Percentiles rank a stretch among this genome's conserved stretches.
These are phyloP conservation scores for Yamadazyma pseudoaaseri DNA, from an alignment of 1,139 yeast genomes.

Conservation along the genomic window DNA sequence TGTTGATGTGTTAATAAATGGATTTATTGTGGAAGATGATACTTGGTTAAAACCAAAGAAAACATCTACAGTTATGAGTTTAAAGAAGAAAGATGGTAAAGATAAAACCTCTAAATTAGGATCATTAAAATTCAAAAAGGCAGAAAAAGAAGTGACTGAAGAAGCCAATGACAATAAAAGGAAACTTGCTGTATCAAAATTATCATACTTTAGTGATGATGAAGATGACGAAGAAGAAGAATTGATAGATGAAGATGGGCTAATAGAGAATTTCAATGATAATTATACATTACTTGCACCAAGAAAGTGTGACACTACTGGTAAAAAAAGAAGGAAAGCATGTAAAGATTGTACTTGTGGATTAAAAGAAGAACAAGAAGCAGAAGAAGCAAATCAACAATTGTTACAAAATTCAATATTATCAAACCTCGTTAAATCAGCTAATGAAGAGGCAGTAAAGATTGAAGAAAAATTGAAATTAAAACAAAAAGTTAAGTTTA, in stretches of 20 bases:
- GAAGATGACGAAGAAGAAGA: conserved; percentile 45
- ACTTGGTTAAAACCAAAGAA: conserved; percentile 49
- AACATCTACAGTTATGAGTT: conserved; percentile 22
- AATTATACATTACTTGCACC: conserved; percentile 44
- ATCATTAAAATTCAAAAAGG: conserved; percentile 10
- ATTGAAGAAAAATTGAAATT: conserved; percentile 48
- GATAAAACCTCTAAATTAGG: not conserved
- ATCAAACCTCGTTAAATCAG: conserved; percentile 50
- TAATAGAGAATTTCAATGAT: conserved; percentile 21
- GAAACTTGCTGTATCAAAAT: conserved; percentile 46
- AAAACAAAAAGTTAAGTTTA: conserved; percentile 49
- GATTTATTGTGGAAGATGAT: conserved; percentile 48
- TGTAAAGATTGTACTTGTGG: conserved; percentile 99
- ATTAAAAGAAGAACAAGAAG: conserved; percentile 74
- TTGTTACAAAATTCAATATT: conserved; percentile 44
- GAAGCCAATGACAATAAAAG: conserved; percentile 26
- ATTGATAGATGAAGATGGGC: conserved; percentile 44
- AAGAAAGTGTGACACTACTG: conserved; percentile 50
- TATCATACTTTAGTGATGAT: conserved; percentile 49
- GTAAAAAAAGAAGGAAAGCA: conserved; percentile 75
- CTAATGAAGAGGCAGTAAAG: conserved; percentile 51
- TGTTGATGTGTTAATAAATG: conserved; percentile 61
- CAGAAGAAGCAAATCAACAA: conserved; percentile 50
- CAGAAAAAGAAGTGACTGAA: conserved; percentile 27
- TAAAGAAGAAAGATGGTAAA: conserved; percentile 16